Percentiles rank a stretch among this genome's conserved stretches.
phyloP scores from a whole-genome alignment of 2,329 filamentous ascomycete species.

The Aspergillus carbonarius region DNA sequence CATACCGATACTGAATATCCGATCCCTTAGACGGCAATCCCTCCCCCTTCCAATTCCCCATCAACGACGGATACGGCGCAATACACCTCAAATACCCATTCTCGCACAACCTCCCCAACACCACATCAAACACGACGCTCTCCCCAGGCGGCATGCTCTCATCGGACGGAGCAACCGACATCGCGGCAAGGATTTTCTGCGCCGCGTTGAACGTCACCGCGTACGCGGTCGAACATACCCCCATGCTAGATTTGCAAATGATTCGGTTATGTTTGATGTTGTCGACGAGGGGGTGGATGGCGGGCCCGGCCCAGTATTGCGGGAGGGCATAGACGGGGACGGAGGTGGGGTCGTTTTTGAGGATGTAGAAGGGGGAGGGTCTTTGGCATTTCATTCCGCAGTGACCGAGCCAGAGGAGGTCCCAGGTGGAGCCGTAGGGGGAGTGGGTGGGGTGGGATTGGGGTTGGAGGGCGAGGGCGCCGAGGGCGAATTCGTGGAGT shows the following conservation, averaged over 20 bases:
- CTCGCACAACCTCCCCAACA: background rate
- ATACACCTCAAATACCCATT: slow-evolving; percentile 1
- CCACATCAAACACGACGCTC: background rate
- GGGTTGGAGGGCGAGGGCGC: slow-evolving; percentile 28
- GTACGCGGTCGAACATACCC: slow-evolving; percentile 1
- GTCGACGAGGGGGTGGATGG: background rate
- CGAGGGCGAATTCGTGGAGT: slow-evolving; percentile 30
- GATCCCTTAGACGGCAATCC: background rate
- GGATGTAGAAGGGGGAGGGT: background rate
- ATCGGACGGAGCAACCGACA: background rate
- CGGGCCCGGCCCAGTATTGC: background rate
- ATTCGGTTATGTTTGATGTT: slow-evolving; percentile 1
- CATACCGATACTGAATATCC: slow-evolving; percentile 3
- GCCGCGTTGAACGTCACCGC: background rate
- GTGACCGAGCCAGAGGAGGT: slow-evolving; percentile 42
- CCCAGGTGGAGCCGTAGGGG: slow-evolving; percentile 36
- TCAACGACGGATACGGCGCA: background rate
- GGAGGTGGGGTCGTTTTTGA: background rate
- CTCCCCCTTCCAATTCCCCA: background rate
- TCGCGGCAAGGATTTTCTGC: background rate
- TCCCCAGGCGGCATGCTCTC: background rate
- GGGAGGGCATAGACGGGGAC: background rate
- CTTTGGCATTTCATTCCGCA: slow-evolving; percentile 24
- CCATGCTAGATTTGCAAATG: background rate
- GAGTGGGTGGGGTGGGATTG: background rate